phyloP scores from a whole-genome alignment of 345 rosid genomes.

The Raphanus sativus region DNA sequence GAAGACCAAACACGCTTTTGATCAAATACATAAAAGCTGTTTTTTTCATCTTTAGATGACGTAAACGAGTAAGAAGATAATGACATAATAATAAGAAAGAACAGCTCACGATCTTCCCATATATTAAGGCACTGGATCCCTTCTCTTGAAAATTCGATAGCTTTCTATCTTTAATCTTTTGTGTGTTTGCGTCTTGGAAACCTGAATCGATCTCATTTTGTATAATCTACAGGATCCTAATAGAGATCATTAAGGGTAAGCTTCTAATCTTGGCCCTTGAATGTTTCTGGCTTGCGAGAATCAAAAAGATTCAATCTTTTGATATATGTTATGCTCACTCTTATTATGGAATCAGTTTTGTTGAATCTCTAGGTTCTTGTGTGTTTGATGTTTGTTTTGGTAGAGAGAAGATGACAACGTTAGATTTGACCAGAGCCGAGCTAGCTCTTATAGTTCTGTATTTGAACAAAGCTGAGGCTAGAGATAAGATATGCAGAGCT shows the following conservation, averaged over 20 bases:
- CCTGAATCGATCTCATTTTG: slow-evolving; percentile 9
- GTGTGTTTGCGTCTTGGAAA: slow-evolving; percentile 5
- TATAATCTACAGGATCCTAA: not conserved
- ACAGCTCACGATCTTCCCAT: slow-evolving; percentile 2
- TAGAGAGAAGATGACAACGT: slow-evolving; percentile 62
- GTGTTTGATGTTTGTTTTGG: slow-evolving; percentile 11
- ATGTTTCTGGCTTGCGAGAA: not conserved
- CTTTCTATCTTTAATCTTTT: not conserved
- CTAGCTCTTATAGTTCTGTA: slow-evolving; percentile 81
- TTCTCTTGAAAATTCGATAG: not conserved
- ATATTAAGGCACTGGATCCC: slow-evolving; percentile 27
- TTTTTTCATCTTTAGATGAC: not conserved
- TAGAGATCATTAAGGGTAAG: slow-evolving; percentile 26
- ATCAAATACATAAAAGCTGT: not conserved
- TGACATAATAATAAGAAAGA: slow-evolving; percentile 11
- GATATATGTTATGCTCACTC: not conserved
- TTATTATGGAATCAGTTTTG: not conserved
- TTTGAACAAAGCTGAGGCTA: slow-evolving; percentile 96
- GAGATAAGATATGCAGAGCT: slow-evolving; percentile 99
- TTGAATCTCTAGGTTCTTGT: slow-evolving; percentile 12
- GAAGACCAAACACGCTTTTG: slow-evolving; percentile 53
- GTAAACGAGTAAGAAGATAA: slow-evolving; percentile 12
- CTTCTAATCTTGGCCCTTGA: not conserved
- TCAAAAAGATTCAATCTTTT: not conserved
- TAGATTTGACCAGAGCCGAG: slow-evolving; percentile 86